phyloP scores from a whole-genome alignment of 2,329 filamentous ascomycete genomes.

The Nothophoma quercina region DNA sequence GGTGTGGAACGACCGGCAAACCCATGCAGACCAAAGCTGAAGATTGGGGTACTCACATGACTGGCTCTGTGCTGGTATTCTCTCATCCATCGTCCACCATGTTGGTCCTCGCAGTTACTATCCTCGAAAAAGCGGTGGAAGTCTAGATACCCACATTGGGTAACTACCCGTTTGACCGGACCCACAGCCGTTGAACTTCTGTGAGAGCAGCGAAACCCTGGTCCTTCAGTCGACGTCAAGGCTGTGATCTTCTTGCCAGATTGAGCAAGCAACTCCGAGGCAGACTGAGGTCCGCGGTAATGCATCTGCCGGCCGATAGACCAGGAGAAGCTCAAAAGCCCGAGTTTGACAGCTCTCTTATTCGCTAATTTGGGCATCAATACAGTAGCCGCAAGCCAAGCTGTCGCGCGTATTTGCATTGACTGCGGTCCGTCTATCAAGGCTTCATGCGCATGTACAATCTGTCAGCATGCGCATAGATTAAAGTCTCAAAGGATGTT shows the following conservation, averaged over 20 bases:
- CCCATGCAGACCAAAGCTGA: slow-evolving; percentile 11
- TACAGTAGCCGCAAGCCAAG: slow-evolving; percentile 8
- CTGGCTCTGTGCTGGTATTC: slow-evolving; percentile 12
- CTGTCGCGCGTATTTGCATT: background rate
- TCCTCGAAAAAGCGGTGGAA: slow-evolving; percentile 35
- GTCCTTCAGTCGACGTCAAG: background rate
- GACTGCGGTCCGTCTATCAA: background rate
- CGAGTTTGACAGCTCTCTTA: background rate
- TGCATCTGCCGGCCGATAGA: background rate
- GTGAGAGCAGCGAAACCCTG: background rate
- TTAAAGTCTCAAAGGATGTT: background rate
- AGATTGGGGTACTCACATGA: slow-evolving; percentile 36
- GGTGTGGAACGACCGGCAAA: slow-evolving; percentile 27
- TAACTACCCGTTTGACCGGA: slow-evolving; percentile 6
- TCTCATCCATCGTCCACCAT: slow-evolving; percentile 14
- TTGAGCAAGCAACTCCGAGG: slow-evolving; percentile 4
- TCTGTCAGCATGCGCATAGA: background rate
- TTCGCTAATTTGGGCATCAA: slow-evolving; percentile 4
- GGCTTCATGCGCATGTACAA: slow-evolving; percentile 2
- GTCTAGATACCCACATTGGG: background rate
- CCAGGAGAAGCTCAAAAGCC: background rate
- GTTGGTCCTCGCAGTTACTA: slow-evolving; percentile 2
- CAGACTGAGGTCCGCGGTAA: background rate
- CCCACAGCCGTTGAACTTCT: slow-evolving; percentile 9
- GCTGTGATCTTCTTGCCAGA: background rate